A percentile compares a stretch with the other conserved stretches of the same genome.
Conservation (phyloP, 192 early-diverging fungal species). For the Funneliformis mosseae region DNA sequence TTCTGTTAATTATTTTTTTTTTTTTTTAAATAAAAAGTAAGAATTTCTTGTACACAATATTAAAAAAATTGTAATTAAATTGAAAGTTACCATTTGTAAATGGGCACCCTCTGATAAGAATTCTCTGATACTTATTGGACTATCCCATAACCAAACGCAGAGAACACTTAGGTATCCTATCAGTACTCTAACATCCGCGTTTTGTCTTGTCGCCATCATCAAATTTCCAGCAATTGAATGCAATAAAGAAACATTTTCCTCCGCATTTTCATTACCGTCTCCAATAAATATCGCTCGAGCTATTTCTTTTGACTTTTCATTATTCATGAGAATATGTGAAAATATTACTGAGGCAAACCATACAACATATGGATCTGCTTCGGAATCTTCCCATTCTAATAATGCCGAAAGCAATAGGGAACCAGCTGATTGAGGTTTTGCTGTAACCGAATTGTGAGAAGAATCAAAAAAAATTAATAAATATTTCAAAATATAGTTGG, state of each 20-base stretch:
- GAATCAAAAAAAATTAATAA: neutral
- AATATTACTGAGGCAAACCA: conserved; percentile 91
- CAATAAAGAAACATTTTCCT: conserved; percentile 84
- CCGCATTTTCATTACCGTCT: conserved; percentile 58
- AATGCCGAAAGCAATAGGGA: conserved; percentile 83
- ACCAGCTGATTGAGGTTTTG: conserved; percentile 81
- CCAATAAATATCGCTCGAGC: conserved; percentile 75
- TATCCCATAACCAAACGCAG: conserved; percentile 84
- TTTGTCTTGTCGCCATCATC: conserved; percentile 66
- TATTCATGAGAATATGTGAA: conserved; percentile 75
- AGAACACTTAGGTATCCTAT: conserved; percentile 82
- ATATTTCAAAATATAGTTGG: neutral
- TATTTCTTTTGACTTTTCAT: conserved; percentile 75
- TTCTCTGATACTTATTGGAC: conserved; percentile 74
- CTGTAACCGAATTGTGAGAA: conserved; percentile 38
- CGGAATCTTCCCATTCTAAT: conserved; percentile 71
- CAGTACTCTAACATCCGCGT: conserved; percentile 67
- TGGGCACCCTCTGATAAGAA: conserved; percentile 89
- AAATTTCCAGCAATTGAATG: conserved; percentile 83
- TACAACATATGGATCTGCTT: conserved; percentile 77
- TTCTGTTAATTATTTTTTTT: too few relatives aligned
- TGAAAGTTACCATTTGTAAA: conserved; percentile 77
- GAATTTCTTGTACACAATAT: too few relatives aligned
- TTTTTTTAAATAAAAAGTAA: too few relatives aligned
- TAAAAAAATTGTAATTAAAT: too few relatives aligned